Base-by-base conservation (phyloP, 73 alveolate genomes). In the Stentor coeruleus region DNA sequence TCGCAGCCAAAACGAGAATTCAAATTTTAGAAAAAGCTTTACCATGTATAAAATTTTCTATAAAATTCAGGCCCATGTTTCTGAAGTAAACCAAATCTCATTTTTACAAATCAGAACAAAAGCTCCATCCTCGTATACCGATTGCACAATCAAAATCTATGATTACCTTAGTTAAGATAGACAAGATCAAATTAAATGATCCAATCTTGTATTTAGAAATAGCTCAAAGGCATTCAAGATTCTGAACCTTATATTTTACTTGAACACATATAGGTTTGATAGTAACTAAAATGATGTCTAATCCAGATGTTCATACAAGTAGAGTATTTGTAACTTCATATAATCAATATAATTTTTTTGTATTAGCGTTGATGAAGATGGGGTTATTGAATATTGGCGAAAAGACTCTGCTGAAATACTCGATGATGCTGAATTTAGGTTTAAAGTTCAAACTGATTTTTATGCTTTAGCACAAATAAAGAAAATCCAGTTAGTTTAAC, bases 11-110 rank as follows among this genome's bases (percentile, higher is more conserved):
- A 98, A 95, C 74, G 99, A 15, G 87, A 84, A 42, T 84, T 95
- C 6, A 95, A 95, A 79, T 91, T 95, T 82, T 95, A 98, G 98
- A 95, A 92, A 87, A 95, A 95, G 80, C 59, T 84, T 31, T 91
- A 86, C 76, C 83, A 89, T 81, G 97, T 38, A 88, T 95, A 2
- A 98, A 95, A 85, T 90, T 84, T 76, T 95, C 92, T 39, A 95
- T 93, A 87, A 88, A 93, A 77, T 92, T 91, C 87, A 85, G 94
- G 96, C 98, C 11, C 99, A 94, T 85, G 86, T 84, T 39, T 93
- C 94, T 59, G 91, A 80, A 72, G 89, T 94, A 35, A 92, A 94
- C 15, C 95, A 98, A 6, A 81, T 86, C 33, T 82, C 96, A 0
- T 77, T 94, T 40, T 85, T 91, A 42, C 83, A 87, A 59, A 88